These are phyloP conservation scores for Amylostereum chailletii DNA, from an alignment of 1,284 basidiomycete species.

Conservation along the genomic window DNA sequence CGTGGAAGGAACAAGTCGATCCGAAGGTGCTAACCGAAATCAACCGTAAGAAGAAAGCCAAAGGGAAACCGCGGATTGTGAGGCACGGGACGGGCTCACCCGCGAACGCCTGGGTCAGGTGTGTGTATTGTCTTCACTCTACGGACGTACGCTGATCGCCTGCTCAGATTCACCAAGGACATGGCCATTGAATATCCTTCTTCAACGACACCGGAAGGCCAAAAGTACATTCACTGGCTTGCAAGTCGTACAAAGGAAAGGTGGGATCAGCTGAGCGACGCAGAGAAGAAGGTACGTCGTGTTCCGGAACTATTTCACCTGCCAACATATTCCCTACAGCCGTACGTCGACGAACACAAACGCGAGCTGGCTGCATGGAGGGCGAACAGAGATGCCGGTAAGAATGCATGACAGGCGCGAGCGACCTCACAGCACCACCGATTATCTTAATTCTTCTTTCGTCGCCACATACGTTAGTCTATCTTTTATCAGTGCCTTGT, in stretches of 20 bases:
- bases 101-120: neutral
- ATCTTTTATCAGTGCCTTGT: too few species aligned
- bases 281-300: conserved; percentile 9
- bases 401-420: neutral
- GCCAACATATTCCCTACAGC: neutral
- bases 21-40: conserved; percentile 2
- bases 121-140: neutral
- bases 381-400: neutral
- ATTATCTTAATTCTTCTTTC: too few species aligned
- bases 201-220: neutral
- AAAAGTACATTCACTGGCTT: neutral
- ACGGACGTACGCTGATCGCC: neutral
- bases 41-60: conserved; percentile 2
- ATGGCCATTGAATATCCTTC: neutral
- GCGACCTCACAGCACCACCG: too few species aligned
- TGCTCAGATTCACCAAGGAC: neutral
- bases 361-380: conserved; percentile 3
- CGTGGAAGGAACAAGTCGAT: conserved; percentile 3
- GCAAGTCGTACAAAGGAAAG: neutral
- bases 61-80: neutral
- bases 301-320: neutral
- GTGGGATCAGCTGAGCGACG: conserved; percentile 9
- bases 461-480: too few species aligned
- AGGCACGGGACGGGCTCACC: neutral
- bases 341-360: conserved; percentile 2